Percentiles rank a stretch among this genome's conserved stretches.
These are phyloP conservation scores for Aureobasidium sp. DNA, from an alignment of 2,329 filamentous ascomycete species.

Conservation along the genomic window DNA sequence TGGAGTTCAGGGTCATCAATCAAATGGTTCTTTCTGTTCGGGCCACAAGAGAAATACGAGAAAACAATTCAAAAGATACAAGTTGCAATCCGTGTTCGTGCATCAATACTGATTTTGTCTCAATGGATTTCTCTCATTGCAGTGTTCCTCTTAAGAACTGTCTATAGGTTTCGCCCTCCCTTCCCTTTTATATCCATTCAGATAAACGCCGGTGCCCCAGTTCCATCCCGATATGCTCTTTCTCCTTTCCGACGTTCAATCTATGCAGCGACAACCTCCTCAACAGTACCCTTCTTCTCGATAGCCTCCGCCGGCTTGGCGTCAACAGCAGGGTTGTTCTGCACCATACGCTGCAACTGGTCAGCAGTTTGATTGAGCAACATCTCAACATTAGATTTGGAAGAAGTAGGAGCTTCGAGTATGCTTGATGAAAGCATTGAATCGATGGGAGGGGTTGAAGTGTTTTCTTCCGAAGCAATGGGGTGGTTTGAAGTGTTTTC, in stretches of 20 bases:
- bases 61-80: background rate
- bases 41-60: background rate
- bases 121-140: background rate
- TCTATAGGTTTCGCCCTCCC: background rate
- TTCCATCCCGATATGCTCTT: background rate
- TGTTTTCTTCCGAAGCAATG: slow-evolving; percentile 1
- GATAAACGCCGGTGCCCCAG: background rate
- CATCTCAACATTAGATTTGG: background rate
- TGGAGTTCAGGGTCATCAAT: slow-evolving; percentile 12
- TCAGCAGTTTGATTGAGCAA: slow-evolving; percentile 16
- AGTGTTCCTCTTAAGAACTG: background rate
- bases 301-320: slow-evolving; percentile 18
- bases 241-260: background rate
- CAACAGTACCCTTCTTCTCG: slow-evolving; percentile 16
- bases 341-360: slow-evolving; percentile 31
- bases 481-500: background rate
- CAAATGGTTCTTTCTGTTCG: background rate
- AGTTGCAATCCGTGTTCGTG: no score
- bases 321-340: slow-evolving; percentile 31
- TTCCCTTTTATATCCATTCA: background rate
- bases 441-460: slow-evolving; percentile 2
- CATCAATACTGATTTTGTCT: background rate
- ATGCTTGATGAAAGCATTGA: slow-evolving; percentile 8
- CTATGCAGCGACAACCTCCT: slow-evolving; percentile 10
- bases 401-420: background rate